phyloP scores from a whole-genome alignment of 192 early-diverging fungal genomes.

The Martensiomyces pterosporus region DNA sequence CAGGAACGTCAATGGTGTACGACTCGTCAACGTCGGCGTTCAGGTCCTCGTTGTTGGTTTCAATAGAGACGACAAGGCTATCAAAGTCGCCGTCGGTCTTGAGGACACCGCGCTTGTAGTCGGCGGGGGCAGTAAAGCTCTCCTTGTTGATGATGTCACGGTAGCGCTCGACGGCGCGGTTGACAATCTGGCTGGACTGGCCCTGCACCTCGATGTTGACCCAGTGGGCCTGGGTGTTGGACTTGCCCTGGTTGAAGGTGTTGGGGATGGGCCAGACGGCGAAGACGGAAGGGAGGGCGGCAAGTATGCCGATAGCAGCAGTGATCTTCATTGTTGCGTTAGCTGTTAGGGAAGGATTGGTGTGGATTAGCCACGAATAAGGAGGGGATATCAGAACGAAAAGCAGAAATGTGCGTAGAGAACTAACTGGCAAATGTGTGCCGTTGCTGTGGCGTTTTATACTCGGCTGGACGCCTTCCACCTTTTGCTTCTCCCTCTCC shows the following conservation, averaged over 20 bases:
- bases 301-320: slow-evolving; percentile 23
- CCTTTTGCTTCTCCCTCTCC: too few relatives aligned
- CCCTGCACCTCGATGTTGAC: slow-evolving; percentile 23
- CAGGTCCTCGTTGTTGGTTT: slow-evolving; percentile 37
- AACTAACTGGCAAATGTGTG: too few relatives aligned
- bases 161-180: slow-evolving; percentile 29
- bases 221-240: slow-evolving; percentile 23
- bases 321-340: slow-evolving; percentile 28
- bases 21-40: slow-evolving; percentile 60
- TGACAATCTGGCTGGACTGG: slow-evolving; percentile 14
- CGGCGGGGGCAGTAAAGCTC: slow-evolving; percentile 32
- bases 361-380: neutral
- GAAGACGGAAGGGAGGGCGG: slow-evolving; percentile 24
- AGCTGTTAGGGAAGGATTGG: neutral
- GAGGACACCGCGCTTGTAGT: slow-evolving; percentile 34
- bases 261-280: slow-evolving; percentile 44
- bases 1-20: slow-evolving; percentile 59
- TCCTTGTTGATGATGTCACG: slow-evolving; percentile 28
- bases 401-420: too few relatives aligned
- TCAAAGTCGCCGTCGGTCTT: slow-evolving; percentile 21
- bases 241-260: slow-evolving; percentile 24
- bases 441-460: too few relatives aligned
- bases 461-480: too few relatives aligned
- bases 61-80: slow-evolving; percentile 18
- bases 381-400: neutral